Conservation (phyloP, 306 rosid species). For the Glycine latifolia region DNA sequence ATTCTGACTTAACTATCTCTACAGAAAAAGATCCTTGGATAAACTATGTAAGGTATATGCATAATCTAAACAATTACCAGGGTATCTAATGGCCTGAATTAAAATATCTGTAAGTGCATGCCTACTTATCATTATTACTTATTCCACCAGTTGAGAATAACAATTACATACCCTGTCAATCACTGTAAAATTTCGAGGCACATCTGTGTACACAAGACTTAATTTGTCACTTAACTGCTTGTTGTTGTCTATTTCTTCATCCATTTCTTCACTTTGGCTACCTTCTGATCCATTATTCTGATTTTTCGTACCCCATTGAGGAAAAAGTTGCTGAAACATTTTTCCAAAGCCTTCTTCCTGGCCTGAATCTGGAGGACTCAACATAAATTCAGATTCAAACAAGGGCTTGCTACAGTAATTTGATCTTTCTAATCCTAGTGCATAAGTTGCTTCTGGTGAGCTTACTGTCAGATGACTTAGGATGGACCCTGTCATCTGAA, state of each 20-base stretch:
- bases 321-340: constrained; percentile 48
- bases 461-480: constrained; percentile 85
- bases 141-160: background rate
- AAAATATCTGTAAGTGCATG: background rate
- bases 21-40: no score
- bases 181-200: constrained; percentile 73
- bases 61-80: background rate
- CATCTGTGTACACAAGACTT: constrained; percentile 71
- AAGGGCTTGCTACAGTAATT: constrained; percentile 59
- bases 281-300: constrained; percentile 47
- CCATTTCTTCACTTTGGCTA: constrained; percentile 50
- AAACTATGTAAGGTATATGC: no score
- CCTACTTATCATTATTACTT: background rate
- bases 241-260: constrained; percentile 71
- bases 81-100: background rate
- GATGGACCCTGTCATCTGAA: constrained; percentile 67
- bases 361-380: constrained; percentile 63
- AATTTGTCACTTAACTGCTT: constrained; percentile 65
- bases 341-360: constrained; percentile 48
- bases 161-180: constrained; percentile 74
- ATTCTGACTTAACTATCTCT: no score
- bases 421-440: constrained; percentile 80
- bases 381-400: constrained; percentile 56
- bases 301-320: constrained; percentile 49
- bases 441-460: constrained; percentile 88